Conservation (phyloP, 441 rosid species). For the Euphorbia schlechtendalii region DNA sequence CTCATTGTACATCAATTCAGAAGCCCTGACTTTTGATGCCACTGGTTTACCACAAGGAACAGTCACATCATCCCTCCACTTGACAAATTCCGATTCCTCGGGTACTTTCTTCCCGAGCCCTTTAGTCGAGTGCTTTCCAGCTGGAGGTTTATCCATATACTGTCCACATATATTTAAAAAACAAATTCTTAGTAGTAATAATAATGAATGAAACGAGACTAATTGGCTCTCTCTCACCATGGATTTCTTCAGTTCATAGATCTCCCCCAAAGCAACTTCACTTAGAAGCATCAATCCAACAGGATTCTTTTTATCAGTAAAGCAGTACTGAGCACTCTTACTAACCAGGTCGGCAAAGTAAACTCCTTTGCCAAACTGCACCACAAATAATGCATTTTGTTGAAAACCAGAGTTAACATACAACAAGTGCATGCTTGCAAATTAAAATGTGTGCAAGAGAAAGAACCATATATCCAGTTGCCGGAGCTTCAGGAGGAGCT, state of each 20-base stretch:
- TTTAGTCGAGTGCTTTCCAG: conserved; percentile 90
- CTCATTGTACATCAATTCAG: conserved; percentile 93
- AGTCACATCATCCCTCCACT: conserved; percentile 78
- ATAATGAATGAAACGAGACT: not conserved
- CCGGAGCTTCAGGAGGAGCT: conserved; percentile 99
- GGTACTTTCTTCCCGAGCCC: conserved; percentile 92
- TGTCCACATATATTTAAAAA: conserved; percentile 19
- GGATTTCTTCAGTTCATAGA: conserved; percentile 71
- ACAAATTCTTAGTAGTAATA: conserved; percentile 9
- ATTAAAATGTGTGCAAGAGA: conserved; percentile 4
- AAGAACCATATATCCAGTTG: conserved; percentile 95
- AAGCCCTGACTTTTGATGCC: conserved; percentile 55
- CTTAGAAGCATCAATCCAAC: conserved; percentile 93
- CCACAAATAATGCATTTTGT: conserved; percentile 7
- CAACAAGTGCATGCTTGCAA: not conserved
- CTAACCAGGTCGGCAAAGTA: conserved; percentile 98
- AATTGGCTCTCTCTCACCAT: conserved; percentile 39
- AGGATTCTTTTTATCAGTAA: conserved; percentile 66
- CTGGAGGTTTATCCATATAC: conserved; percentile 83
- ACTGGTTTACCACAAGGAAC: conserved; percentile 97
- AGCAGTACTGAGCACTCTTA: conserved; percentile 98
- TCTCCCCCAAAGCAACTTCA: conserved; percentile 88
- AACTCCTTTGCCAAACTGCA: conserved; percentile 95
- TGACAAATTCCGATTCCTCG: conserved; percentile 54
- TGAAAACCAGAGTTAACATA: not conserved